Evolutionary conservation across 2,329 filamentous ascomycete genomes (phyloP), one percentile per base, ranked within the genome.

Genomic region (Phialophora expanda): DNA sequence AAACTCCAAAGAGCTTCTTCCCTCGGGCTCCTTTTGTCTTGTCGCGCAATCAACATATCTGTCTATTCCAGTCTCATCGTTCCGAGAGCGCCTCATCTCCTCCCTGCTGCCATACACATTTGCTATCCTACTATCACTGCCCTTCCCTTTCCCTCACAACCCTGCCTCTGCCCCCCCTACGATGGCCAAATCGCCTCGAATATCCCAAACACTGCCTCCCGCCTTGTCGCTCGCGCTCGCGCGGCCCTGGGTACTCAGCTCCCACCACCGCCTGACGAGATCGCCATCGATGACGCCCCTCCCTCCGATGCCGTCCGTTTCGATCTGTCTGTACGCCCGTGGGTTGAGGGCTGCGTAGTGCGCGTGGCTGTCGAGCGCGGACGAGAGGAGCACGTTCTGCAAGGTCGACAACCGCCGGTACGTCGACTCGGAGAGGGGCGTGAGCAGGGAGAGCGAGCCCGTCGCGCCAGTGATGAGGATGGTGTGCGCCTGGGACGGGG

Each of bases 391-490:
- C 75, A 96, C 93, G 3, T 89, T 90, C 55, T 93, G 87, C 3
- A 99, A 83, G 1, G 91, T 92, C 3, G 89, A 89, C 3, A 99
- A 85, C 0, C 93, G 89, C 1, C 95, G 89, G 78, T 98, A 98
- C 11, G 89, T 79, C 22, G 89, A 86, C 57, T 95, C 95, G 0
- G 91, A 91, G 7, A 88, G 83, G 0, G 89, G 89, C n/a, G 89
- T 86, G 53, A 93, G 80, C 64, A 97, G 86, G 20, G 71, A 61
- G 22, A 66, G 67, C 32, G 48, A 51, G 48, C 48, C 48, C 6
- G 20, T 51, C 24, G 20, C 20, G 9, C 20, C 20, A 64, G 65
- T 51, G 30, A 48, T 5, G 24, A 26, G 38, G 11, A 48, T 28
- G 54, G 38, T 48, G 24, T 24, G 48, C 48, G 9, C 48, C 48